These are phyloP conservation scores for Graphium sp. DNA, from an alignment of 2,329 filamentous ascomycete species.

Conservation along the genomic window DNA sequence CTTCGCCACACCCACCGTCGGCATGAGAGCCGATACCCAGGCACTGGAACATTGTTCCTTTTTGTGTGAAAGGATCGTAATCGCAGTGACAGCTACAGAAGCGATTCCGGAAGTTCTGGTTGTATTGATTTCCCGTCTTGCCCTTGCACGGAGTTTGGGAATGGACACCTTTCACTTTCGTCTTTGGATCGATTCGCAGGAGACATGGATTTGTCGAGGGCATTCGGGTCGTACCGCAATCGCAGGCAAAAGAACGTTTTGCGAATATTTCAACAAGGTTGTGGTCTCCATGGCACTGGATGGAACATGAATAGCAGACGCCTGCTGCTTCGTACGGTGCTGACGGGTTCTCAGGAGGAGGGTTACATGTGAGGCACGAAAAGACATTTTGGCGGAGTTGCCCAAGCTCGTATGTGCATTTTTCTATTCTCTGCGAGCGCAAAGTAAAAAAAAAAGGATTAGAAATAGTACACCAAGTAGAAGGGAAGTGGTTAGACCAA, in stretches of 20 bases:
- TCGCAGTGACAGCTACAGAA: conserved; percentile 84
- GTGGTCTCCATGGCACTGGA: conserved; percentile 93
- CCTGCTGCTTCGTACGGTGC: conserved; percentile 54
- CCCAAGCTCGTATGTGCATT: conserved; percentile 81
- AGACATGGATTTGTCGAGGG: conserved; percentile 55
- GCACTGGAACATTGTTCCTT: conserved; percentile 97
- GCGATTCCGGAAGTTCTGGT: conserved; percentile 83
- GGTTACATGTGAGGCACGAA: conserved; percentile 86
- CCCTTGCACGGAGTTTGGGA: conserved; percentile 45
- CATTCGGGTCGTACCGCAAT: conserved; percentile 80
- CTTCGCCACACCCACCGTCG: conserved; percentile 82
- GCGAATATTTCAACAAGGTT: conserved; percentile 88
- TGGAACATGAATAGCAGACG: conserved; percentile 91
- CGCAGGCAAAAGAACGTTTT: conserved; percentile 90
- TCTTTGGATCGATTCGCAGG: conserved; percentile 55
- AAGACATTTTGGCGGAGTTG: conserved; percentile 78
- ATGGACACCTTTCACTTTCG: conserved; percentile 58
- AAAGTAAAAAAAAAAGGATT: conserved; percentile 1
- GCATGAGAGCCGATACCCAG: conserved; percentile 66
- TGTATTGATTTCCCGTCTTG: conserved; percentile 66
- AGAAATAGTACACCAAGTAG: background rate
- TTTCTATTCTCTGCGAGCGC: conserved; percentile 64
- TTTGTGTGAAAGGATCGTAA: conserved; percentile 79
- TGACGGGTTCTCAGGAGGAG: conserved; percentile 45
- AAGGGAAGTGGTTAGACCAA: conserved; percentile 24